Evolutionary conservation across 495 filamentous ascomycete genomes (phyloP), one percentile per base, ranked within the genome.

Genomic region (Aspergillus kassunensis): DNA sequence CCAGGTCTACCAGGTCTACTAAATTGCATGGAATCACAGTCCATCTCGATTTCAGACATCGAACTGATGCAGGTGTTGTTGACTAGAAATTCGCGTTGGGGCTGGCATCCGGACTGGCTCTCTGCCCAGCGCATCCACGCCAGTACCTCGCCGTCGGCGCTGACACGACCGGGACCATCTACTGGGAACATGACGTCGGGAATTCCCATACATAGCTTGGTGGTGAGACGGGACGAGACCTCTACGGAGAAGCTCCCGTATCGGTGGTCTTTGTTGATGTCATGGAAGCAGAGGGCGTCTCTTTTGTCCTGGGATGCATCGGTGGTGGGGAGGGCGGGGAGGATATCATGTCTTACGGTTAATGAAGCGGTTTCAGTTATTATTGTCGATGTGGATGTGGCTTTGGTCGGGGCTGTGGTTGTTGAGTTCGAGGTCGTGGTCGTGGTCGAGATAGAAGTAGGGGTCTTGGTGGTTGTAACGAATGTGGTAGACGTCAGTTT

Each of bases 121-220:
- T 31, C 43, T 18, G 43, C 43, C 43, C 43, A 45, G 25, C 43
- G 43, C 11, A 45, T 20, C 43, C 43, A 45, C 2, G 25, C 43
- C 18, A 29, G 27, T 10, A 45, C 43, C 12, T 45, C 25, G 3
- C 25, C 43, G 27, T 45, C 43, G 1, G 25, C 9, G 8, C 25
- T 45, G 13, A 31, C 43, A n/a, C 9, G 25, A 6, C 19, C 43
- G 15, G 43, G n/a, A 4, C 3, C 25, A 12, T 45, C 16, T 2
- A 15, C 10, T 11, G 43, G 12, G 15, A 45, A 29, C 5, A 15
- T 45, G 16, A 3, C 16, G 43, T 8, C 27, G 6, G 41, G 13
- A 4, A 4, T 27, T 44, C 20, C 7, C 41, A 44, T 24, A 16
- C 19, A 7, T 29, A 15, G 23, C 29, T 44, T 9, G 15, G 6